Conservation (phyloP, 257 asterid genomes). For the Solanum infundibuliforme region DNA sequence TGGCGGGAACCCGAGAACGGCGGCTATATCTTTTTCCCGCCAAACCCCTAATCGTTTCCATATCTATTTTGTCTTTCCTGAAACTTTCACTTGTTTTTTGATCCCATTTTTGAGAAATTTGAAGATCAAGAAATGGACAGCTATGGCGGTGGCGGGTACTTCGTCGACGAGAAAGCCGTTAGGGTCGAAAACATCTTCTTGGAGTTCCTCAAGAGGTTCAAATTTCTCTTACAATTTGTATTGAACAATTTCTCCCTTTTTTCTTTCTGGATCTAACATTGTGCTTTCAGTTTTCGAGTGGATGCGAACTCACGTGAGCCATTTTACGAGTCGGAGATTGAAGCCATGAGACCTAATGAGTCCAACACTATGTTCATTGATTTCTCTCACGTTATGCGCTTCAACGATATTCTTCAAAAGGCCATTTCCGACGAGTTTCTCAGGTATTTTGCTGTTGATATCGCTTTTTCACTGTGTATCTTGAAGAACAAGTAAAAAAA, state of each 20-base stretch:
- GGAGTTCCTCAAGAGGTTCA: slow-evolving; percentile 65
- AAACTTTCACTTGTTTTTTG: not conserved
- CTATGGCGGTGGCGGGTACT: slow-evolving; percentile 48
- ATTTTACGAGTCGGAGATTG: slow-evolving; percentile 73
- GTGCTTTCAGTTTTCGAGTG: slow-evolving; percentile 27
- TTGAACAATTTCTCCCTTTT: not conserved
- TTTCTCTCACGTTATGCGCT: slow-evolving; percentile 87
- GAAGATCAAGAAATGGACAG: slow-evolving; percentile 32
- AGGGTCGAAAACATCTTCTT: slow-evolving; percentile 71
- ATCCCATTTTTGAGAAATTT: not conserved
- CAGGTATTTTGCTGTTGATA: slow-evolving; percentile 14
- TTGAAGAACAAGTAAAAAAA: not conserved
- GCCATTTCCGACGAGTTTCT: slow-evolving; percentile 82
- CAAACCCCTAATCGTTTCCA: not conserved
- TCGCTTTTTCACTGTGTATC: not conserved
- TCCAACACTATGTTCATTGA: slow-evolving; percentile 89
- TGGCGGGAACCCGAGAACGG: slow-evolving; percentile 19
- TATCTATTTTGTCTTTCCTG: not conserved
- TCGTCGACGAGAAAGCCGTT: slow-evolving; percentile 75
- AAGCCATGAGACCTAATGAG: slow-evolving; percentile 68
- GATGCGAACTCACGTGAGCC: slow-evolving; percentile 48
- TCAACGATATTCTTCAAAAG: slow-evolving; percentile 64
- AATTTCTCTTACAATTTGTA: not conserved
- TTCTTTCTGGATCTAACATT: not conserved
- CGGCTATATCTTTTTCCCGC: slow-evolving; percentile 12